These are phyloP conservation scores for Colletotrichum tofieldiae DNA, from an alignment of 2,329 filamentous ascomycete genomes.

Conservation along the genomic window DNA sequence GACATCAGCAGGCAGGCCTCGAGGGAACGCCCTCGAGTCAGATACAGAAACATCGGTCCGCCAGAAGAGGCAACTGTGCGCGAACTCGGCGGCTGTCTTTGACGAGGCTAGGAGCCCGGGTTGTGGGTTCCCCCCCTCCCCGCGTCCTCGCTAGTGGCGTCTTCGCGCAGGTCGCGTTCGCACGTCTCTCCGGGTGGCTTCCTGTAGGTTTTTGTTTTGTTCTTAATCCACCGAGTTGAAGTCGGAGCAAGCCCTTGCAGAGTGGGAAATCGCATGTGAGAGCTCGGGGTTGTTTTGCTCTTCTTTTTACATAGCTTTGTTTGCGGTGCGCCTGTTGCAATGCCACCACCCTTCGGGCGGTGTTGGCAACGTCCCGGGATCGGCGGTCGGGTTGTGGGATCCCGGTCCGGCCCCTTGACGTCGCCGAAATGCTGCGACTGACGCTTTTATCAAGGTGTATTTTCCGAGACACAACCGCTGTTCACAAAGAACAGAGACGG, in stretches of 20 bases:
- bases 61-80: background rate
- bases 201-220: background rate
- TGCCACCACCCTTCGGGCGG: background rate
- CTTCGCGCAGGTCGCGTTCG: background rate
- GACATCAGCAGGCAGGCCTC: background rate
- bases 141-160: background rate
- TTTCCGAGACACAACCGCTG: background rate
- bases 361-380: background rate
- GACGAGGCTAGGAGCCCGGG: background rate
- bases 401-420: background rate
- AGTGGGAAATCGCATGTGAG: too few relatives aligned
- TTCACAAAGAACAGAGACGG: background rate
- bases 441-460: background rate
- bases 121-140: conserved; percentile 3
- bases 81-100: background rate
- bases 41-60: background rate
- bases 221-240: too few relatives aligned
- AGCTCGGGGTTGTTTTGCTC: too few relatives aligned
- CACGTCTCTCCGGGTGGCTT: background rate
- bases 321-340: background rate
- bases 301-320: background rate
- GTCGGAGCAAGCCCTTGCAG: too few relatives aligned
- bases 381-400: background rate
- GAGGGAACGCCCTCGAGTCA: too few relatives aligned
- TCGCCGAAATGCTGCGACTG: background rate